Percentiles rank a stretch among this genome's conserved stretches.
Evolutionary conservation across 2,329 filamentous ascomycete genomes (phyloP).

Genomic region (Ceratocystis eucalypticola): DNA sequence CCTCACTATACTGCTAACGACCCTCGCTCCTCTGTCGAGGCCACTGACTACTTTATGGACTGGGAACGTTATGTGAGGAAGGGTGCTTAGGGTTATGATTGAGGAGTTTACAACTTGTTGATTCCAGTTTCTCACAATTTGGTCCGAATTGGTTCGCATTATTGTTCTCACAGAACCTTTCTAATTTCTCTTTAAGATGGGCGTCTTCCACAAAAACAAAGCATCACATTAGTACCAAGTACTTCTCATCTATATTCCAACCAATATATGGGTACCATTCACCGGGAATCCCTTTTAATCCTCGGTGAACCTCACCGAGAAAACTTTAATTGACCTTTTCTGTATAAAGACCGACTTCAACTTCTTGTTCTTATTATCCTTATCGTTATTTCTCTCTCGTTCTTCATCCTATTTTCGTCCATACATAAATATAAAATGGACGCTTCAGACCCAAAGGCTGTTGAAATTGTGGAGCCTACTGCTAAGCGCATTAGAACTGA

Average conservation of each 20-base stretch:
- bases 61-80: neutral
- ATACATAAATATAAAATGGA: neutral
- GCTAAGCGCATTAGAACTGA: constrained; percentile 44
- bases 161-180: no score
- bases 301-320: constrained; percentile 1
- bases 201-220: no score
- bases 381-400: neutral
- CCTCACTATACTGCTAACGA: neutral
- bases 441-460: neutral
- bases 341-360: neutral
- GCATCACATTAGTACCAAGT: no score
- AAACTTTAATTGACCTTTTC: constrained; percentile 2
- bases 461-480: constrained; percentile 30
- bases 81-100: neutral
- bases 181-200: no score
- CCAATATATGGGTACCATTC: no score
- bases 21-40: neutral
- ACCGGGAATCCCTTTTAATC: no score
- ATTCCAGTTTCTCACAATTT: neutral
- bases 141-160: neutral
- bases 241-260: no score
- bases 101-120: neutral
- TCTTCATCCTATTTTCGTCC: no score
- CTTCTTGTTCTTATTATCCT: neutral
- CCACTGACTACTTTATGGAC: constrained; percentile 1